Evolutionary conservation across 192 early-diverging fungal species (phyloP), one percentile per base, ranked within the genome.

Genomic region (Entomortierella parvispora): DNA sequence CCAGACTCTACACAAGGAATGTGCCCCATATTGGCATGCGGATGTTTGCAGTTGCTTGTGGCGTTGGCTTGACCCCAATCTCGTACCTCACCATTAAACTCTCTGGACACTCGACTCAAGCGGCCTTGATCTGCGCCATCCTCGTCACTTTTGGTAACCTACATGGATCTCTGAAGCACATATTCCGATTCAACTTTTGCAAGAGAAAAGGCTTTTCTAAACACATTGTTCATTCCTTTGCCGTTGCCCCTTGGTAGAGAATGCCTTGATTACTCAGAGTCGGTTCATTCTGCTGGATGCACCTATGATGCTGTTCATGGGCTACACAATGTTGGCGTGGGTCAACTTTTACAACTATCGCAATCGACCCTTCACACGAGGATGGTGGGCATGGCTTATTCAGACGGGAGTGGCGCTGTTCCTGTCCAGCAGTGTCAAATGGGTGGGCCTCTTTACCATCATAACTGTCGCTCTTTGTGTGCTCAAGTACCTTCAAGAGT

Each of bases 381-480:
- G 87, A 72, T 98, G 96, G 96, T 98, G 94, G 92, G 50, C 82
- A 4, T 97, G 94, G 89, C 80, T 98, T 49, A 50, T 88, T 9
- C 67, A 93, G 76, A 96, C 96, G 18, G 96, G 96, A 7, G 55
- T 93, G 48, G 85, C 86, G 25, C 68, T 97, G 61, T 93, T 91
- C 20, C 81, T 85, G 52, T 55, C 62, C 22, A 45, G 50, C 51
- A 65, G 96, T 66, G 88, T 91, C 71, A 98, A 98, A 81, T 94
- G 94, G 94, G 96, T 97, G 17, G 96, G 96, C n/a, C 79, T 97
- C 32, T 95, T 98, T 68, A 88, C 91, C 0, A 84, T 96, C 42
- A 92, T 89, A 7, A 83, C 90, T 12, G 82, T 98, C 49, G 96
- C 95, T 7, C 68, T 93, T 45, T 92, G 92, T 42, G 91, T 90